Conservation (phyloP, 768 basidiomycete genomes). For the Tremella fuciformis region DNA sequence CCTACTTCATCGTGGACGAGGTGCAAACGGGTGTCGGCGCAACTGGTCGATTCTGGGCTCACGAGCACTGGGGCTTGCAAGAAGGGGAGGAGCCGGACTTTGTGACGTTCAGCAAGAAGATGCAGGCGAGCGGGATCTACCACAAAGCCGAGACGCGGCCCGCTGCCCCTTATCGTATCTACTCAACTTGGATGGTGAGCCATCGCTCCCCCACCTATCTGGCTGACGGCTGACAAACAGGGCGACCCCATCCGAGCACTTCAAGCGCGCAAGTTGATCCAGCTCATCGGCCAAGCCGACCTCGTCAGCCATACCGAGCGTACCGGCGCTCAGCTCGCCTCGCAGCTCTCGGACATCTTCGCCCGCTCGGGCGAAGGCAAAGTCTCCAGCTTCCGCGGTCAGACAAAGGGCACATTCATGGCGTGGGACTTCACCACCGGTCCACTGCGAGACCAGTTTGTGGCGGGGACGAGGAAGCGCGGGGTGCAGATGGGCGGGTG, state of each 20-base stretch:
- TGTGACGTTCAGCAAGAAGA: conserved; percentile 55
- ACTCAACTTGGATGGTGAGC: conserved; percentile 30
- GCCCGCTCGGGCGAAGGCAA: conserved; percentile 19
- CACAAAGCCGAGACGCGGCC: conserved; percentile 52
- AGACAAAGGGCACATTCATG: conserved; percentile 53
- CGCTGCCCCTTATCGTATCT: conserved; percentile 49
- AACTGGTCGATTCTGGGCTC: conserved; percentile 56
- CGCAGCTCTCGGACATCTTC: conserved; percentile 27
- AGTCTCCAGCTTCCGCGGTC: conserved; percentile 44
- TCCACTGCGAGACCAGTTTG: conserved; percentile 45
- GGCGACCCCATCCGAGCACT: conserved; percentile 53
- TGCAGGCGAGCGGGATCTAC: conserved; percentile 54
- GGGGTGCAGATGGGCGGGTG: conserved; percentile 54
- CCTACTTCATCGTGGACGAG: conserved; percentile 54
- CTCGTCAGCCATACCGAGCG: conserved; percentile 51
- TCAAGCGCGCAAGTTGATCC: conserved; percentile 52
- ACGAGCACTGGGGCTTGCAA: conserved; percentile 54
- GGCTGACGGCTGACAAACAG: conserved; percentile 35
- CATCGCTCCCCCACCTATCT: background rate
- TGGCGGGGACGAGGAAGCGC: conserved; percentile 41
- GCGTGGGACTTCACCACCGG: conserved; percentile 52
- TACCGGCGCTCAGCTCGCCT: conserved; percentile 47
- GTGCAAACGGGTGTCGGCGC: conserved; percentile 56
- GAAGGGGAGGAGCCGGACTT: conserved; percentile 51
- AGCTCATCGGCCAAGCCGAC: conserved; percentile 49